A percentile compares a stretch with the other conserved stretches of the same genome.
Conservation (phyloP, 208 protist genomes). For the Leishmania aethiopica region DNA sequence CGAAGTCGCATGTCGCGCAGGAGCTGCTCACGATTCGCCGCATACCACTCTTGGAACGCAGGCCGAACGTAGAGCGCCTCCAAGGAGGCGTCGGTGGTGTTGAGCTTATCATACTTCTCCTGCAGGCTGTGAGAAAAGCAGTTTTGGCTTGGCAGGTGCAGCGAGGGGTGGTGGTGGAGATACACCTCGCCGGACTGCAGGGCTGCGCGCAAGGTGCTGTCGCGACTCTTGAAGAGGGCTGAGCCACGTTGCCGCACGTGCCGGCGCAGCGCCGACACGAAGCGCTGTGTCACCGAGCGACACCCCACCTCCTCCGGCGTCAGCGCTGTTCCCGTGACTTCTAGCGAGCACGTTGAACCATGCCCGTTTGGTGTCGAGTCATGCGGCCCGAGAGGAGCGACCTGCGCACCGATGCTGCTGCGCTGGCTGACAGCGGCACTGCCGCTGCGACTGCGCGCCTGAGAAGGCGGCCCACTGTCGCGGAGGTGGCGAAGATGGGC, state of each 20-base stretch:
- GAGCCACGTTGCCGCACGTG: slow-evolving; percentile 13
- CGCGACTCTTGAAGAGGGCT: background rate
- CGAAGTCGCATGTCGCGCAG: slow-evolving; percentile 45
- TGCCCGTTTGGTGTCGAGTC: background rate
- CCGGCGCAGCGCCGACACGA: slow-evolving; percentile 19
- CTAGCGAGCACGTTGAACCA: slow-evolving; percentile 4
- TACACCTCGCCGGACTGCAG: slow-evolving; percentile 30
- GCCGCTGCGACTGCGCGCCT: slow-evolving; percentile 1
- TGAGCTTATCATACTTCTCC: slow-evolving; percentile 23
- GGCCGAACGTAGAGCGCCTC: slow-evolving; percentile 51
- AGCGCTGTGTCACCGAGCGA: slow-evolving; percentile 13
- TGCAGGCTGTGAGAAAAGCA: slow-evolving; percentile 27
- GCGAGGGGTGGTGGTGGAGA: slow-evolving; percentile 12
- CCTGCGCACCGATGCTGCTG: background rate
- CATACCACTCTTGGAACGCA: slow-evolving; percentile 66
- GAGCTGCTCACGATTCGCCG: slow-evolving; percentile 43
- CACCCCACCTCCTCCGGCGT: background rate
- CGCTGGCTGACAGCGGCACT: background rate
- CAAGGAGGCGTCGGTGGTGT: slow-evolving; percentile 51
- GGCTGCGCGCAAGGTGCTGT: slow-evolving; percentile 8
- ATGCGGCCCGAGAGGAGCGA: background rate
- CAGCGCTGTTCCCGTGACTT: slow-evolving; percentile 14
- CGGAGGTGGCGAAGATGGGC: slow-evolving; percentile 11
- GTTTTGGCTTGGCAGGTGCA: slow-evolving; percentile 20
- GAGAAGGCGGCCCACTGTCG: background rate